Conservation (phyloP, 306 rosid species). For the Quillaja saponaria region DNA sequence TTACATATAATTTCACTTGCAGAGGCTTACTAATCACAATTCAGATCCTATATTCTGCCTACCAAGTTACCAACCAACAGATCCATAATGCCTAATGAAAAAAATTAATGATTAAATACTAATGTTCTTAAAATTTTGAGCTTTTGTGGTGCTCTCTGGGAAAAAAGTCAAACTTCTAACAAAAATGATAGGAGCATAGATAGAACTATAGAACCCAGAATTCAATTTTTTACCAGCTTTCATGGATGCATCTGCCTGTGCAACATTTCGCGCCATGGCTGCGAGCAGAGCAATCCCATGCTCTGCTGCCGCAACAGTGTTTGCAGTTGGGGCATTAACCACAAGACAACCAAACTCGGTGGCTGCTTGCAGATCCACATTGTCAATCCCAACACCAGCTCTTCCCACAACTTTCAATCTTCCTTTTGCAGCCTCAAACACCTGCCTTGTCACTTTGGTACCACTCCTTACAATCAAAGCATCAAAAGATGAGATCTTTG, state of each 20-base stretch:
- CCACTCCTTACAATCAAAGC: slow-evolving; percentile 87
- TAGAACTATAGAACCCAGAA: background rate
- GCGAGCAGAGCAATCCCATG: slow-evolving; percentile 84
- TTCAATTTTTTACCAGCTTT: slow-evolving; percentile 59
- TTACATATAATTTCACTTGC: slow-evolving; percentile 3
- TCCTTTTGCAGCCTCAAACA: slow-evolving; percentile 70
- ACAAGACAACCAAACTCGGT: slow-evolving; percentile 87
- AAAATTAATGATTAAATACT: background rate
- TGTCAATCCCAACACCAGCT: slow-evolving; percentile 94
- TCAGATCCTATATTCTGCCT: background rate
- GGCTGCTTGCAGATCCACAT: slow-evolving; percentile 91
- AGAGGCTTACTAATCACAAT: background rate
- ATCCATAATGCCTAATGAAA: background rate
- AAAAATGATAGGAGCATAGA: background rate
- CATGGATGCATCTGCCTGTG: slow-evolving; percentile 85
- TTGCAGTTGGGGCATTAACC: slow-evolving; percentile 87
- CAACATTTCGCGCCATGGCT: slow-evolving; percentile 81
- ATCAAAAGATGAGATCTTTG: slow-evolving; percentile 69
- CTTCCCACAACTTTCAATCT: slow-evolving; percentile 86
- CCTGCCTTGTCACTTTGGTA: slow-evolving; percentile 66
- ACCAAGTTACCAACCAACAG: background rate
- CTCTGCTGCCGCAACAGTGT: slow-evolving; percentile 87
- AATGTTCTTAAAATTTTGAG: background rate
- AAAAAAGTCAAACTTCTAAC: background rate
- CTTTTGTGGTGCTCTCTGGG: background rate